phyloP scores from a whole-genome alignment of 495 filamentous ascomycete species.

The Parachaetomium inaequale region DNA sequence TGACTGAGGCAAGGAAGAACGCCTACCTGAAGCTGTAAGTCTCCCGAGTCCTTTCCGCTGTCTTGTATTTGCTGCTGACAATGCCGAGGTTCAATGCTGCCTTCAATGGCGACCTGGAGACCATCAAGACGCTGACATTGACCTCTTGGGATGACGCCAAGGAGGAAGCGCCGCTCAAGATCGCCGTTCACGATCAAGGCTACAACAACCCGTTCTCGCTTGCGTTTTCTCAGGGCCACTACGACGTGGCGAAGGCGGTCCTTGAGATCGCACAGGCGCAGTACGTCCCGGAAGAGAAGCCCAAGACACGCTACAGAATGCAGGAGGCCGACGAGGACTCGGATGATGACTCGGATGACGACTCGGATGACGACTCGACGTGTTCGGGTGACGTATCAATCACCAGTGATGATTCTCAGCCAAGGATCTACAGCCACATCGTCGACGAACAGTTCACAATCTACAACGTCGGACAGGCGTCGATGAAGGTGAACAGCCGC shows the following conservation, averaged over 20 bases:
- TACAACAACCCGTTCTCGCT: constrained; percentile 56
- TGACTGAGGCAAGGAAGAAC: constrained; percentile 49
- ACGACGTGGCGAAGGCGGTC: constrained; percentile 57
- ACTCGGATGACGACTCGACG: too few relatives aligned
- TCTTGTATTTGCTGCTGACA: constrained; percentile 28
- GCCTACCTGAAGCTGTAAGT: constrained; percentile 55
- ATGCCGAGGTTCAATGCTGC: constrained; percentile 59
- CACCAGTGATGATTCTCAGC: constrained; percentile 28
- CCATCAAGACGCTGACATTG: constrained; percentile 50
- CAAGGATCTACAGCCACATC: constrained; percentile 47
- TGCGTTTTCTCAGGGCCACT: constrained; percentile 60
- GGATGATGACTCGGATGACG: constrained; percentile 21
- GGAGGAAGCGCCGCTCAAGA: constrained; percentile 53
- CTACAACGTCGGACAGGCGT: constrained; percentile 64
- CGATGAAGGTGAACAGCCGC: constrained; percentile 58
- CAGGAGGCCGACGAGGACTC: constrained; percentile 32
- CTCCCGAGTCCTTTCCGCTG: background rate
- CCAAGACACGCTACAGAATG: constrained; percentile 49
- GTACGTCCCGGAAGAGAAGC: constrained; percentile 49
- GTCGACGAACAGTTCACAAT: constrained; percentile 63
- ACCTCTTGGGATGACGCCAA: constrained; percentile 45
- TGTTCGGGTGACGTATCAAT: constrained; percentile 28
- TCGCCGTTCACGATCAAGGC: constrained; percentile 52
- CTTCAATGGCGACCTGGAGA: constrained; percentile 61
- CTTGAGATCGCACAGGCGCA: constrained; percentile 64